phyloP scores from a whole-genome alignment of 768 basidiomycete genomes.

The Mycena sanguinolenta region DNA sequence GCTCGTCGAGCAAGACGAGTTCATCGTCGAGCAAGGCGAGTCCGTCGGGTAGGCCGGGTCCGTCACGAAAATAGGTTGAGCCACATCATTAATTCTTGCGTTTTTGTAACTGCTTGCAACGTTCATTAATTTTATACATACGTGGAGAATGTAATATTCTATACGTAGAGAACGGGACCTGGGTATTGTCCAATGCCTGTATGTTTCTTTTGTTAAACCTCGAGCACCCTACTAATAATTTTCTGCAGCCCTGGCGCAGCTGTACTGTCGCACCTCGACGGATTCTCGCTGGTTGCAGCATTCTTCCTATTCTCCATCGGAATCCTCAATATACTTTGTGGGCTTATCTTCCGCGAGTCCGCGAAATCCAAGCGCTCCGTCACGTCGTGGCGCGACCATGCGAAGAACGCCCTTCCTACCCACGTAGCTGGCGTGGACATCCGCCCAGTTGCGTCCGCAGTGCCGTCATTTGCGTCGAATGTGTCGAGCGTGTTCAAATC shows the following conservation, averaged over 20 bases:
- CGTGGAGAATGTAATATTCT: too few species aligned
- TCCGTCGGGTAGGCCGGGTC: too few species aligned
- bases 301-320: constrained; percentile 94
- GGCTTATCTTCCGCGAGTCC: constrained; percentile 76
- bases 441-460: constrained; percentile 50
- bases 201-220: constrained; percentile 45
- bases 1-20: too few species aligned
- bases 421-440: constrained; percentile 55
- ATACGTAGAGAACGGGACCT: too few species aligned
- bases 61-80: too few species aligned
- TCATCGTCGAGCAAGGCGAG: too few species aligned
- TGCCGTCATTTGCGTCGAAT: constrained; percentile 54
- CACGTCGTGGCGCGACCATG: constrained; percentile 71
- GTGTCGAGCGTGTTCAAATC: constrained; percentile 51
- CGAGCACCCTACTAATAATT: not conserved
- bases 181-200: constrained; percentile 91
- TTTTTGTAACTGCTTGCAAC: too few species aligned
- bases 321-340: constrained; percentile 87
- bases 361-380: constrained; percentile 75
- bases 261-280: constrained; percentile 83
- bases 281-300: constrained; percentile 90
- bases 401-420: constrained; percentile 65
- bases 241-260: constrained; percentile 71
- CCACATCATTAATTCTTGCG: too few species aligned
- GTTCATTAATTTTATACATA: too few species aligned